These are phyloP conservation scores for Ottelia alismoides DNA, from an alignment of 106 monocot species.

Conservation along the genomic window DNA sequence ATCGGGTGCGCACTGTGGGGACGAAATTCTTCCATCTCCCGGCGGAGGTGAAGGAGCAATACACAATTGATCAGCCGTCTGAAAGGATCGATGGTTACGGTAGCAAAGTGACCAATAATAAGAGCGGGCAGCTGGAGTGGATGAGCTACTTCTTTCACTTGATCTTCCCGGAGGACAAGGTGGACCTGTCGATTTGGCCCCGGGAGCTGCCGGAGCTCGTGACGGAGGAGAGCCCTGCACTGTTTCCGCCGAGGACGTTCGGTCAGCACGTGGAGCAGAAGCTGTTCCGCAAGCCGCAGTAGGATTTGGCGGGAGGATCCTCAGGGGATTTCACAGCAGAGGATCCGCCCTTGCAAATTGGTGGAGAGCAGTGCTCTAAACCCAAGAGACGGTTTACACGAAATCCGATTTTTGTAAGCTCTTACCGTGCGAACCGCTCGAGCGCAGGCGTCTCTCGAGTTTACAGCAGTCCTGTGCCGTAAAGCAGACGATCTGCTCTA, in stretches of 20 bases:
- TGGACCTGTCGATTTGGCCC: slow-evolving; percentile 54
- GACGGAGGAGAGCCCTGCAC: slow-evolving; percentile 15
- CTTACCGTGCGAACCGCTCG: too few relatives aligned
- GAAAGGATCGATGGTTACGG: slow-evolving; percentile 75
- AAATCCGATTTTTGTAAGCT: too few relatives aligned
- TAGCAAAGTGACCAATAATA: slow-evolving; percentile 74
- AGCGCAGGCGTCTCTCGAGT: too few relatives aligned
- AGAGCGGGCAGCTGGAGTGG: slow-evolving; percentile 68
- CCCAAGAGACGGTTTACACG: too few relatives aligned
- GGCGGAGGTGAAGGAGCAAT: slow-evolving; percentile 63
- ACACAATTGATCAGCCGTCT: slow-evolving; percentile 53
- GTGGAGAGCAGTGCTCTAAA: too few relatives aligned
- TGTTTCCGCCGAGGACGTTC: slow-evolving; percentile 57
- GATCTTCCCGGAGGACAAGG: slow-evolving; percentile 45
- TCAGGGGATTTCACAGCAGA: too few relatives aligned
- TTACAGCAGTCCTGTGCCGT: too few relatives aligned
- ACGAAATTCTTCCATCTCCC: slow-evolving; percentile 62
- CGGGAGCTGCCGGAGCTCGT: slow-evolving; percentile 43
- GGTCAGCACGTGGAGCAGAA: slow-evolving; percentile 55
- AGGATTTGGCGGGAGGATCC: too few relatives aligned
- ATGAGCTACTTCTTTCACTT: slow-evolving; percentile 91
- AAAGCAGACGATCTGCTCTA: too few relatives aligned
- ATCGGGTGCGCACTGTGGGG: slow-evolving; percentile 31
- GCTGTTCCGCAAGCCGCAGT: slow-evolving; percentile 42
- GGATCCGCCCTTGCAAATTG: too few relatives aligned